Conservation (phyloP, 768 basidiomycete genomes). For the Suillus cothurnatus region DNA sequence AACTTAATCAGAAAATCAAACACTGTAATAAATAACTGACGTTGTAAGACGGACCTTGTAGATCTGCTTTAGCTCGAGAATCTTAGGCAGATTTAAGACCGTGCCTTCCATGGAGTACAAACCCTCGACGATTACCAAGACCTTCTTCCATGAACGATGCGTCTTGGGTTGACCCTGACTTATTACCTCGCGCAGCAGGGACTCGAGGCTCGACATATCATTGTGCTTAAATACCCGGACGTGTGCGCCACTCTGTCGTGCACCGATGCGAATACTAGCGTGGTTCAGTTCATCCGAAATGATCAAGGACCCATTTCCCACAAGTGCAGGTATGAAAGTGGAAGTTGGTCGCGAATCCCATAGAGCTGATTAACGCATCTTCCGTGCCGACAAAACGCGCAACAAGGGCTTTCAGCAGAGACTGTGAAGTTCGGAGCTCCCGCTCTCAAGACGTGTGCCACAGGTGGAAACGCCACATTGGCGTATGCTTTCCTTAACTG, state of each 20-base stretch:
- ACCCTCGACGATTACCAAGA: slow-evolving; percentile 91
- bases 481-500: slow-evolving; percentile 80
- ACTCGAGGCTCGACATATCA: slow-evolving; percentile 82
- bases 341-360: slow-evolving; percentile 97
- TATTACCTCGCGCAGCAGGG: slow-evolving; percentile 84
- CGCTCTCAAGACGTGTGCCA: slow-evolving; percentile 80
- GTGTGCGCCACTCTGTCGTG: slow-evolving; percentile 83
- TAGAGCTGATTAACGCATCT: slow-evolving; percentile 86
- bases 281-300: slow-evolving; percentile 98
- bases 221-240: slow-evolving; percentile 98
- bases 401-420: slow-evolving; percentile 79
- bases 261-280: slow-evolving; percentile 91
- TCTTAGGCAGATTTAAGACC: slow-evolving; percentile 76
- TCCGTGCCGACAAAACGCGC: slow-evolving; percentile 90
- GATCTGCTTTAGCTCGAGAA: slow-evolving; percentile 86
- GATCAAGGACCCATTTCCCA: slow-evolving; percentile 88
- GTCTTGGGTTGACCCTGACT: slow-evolving; percentile 98
- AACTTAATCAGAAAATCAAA: slow-evolving; percentile 68
- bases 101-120: slow-evolving; percentile 99
- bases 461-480: slow-evolving; percentile 81
- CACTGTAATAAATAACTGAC: not conserved
- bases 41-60: slow-evolving; percentile 76
- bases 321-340: slow-evolving; percentile 89
- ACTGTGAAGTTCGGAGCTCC: slow-evolving; percentile 88
- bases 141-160: slow-evolving; percentile 99